Percentiles rank a stretch among this genome's conserved stretches.
Evolutionary conservation across 352 stramenopile genomes (phyloP).

Genomic region (Phytophthora agathidicida): DNA sequence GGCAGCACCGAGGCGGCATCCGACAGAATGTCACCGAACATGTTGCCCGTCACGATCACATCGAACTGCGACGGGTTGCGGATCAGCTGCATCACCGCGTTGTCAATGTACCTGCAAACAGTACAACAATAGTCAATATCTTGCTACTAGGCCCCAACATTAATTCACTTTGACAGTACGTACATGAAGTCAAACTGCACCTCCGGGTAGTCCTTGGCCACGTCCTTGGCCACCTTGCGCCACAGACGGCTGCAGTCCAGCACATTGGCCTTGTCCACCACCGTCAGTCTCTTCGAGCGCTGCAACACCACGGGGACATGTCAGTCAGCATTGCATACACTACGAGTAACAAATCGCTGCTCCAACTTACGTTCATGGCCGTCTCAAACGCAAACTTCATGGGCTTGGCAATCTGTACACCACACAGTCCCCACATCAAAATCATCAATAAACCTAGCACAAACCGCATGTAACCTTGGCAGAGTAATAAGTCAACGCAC

Average conservation of each 20-base stretch:
- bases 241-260: conserved; percentile 95
- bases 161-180: too few relatives aligned
- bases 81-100: conserved; percentile 99
- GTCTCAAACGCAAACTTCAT: conserved; percentile 90
- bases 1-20: conserved; percentile 98
- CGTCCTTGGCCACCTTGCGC: conserved; percentile 92
- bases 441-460: not conserved
- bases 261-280: conserved; percentile 99
- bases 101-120: conserved; percentile 98
- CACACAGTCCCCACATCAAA: not conserved
- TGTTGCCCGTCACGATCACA: conserved; percentile 99
- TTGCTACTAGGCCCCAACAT: too few relatives aligned
- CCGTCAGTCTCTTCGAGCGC: conserved; percentile 94
- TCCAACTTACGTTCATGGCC: conserved; percentile 63
- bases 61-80: conserved; percentile 99
- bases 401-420: conserved; percentile 63
- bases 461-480: too few relatives aligned
- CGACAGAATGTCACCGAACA: conserved; percentile 99
- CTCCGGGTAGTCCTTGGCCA: conserved; percentile 91
- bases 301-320: conserved; percentile 58
- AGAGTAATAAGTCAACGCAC: conserved; percentile 21
- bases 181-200: conserved; percentile 97
- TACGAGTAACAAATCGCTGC: not conserved
- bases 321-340: not conserved
- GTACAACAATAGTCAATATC: not conserved